Evolutionary conservation across 352 stramenopile species (phyloP), one percentile per base, ranked within the genome.

Genomic region (Phytophthora citricola): DNA sequence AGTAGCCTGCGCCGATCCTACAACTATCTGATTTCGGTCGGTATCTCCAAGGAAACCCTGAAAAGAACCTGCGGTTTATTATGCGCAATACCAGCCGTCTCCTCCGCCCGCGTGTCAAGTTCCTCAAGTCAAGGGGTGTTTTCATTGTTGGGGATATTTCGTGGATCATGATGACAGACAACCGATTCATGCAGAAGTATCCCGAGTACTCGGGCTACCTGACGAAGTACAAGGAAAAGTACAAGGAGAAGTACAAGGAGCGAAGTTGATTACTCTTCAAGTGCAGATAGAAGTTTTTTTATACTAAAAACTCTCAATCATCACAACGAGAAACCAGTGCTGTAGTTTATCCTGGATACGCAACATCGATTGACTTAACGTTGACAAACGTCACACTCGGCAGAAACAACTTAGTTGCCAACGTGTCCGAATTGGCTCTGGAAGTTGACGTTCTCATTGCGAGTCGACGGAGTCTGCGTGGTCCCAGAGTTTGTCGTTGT

Each of bases 31-130:
- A 58, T 60, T 6, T 71, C 69, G 2, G 43, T 83, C 8, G 78
- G 78, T 7, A 69, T 83, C 22, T 27, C 71, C 0, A 59, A 49
- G 34, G 70, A 84, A 15, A 63, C 69, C 5, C 17, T 91, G 27
- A 50, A 11, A 53, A 58, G 32, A 74, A 78, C 22, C 51, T 71
- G 11, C 48, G 27, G 9, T 47, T 85, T 39, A 53, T 88, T 27
- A 87, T 75, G 66, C 80, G 82, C 38, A 85, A 36, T 43, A 52
- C 75, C 9, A 73, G 71, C 46, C 58, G 71, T 52, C 58, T 89
- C 41, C 48, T 84, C 6, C 70, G 66, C 2, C 80, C 82, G 5
- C 79, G 82, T n/a, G 79, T 66, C 29, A 45, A 87, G 54, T 90
- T 78, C 12, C 49, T 90, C 5, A 43, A 40, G n/a, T 9, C 45